These are phyloP conservation scores for Podochytrium sp. DNA, from an alignment of 192 early-diverging fungal species.

Conservation along the genomic window DNA sequence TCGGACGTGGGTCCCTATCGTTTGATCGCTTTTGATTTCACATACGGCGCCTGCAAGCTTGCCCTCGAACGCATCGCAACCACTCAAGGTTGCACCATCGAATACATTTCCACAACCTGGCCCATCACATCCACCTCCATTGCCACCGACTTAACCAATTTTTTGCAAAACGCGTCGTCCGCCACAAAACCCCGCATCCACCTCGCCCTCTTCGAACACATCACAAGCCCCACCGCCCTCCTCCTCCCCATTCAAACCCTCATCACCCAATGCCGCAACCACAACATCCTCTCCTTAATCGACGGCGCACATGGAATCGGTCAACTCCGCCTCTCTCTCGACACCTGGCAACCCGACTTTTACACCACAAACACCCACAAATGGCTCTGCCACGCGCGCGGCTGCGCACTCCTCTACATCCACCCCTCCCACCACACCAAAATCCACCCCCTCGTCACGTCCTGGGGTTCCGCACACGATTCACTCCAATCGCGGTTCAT, in stretches of 20 bases:
- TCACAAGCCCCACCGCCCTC: slow-evolving; percentile 41
- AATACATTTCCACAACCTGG: slow-evolving; percentile 21
- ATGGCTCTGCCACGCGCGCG: slow-evolving; percentile 46
- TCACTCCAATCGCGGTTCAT: slow-evolving; percentile 38
- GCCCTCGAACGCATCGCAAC: slow-evolving; percentile 12
- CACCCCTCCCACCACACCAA: slow-evolving; percentile 22
- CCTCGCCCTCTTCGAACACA: slow-evolving; percentile 44
- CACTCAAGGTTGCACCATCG: slow-evolving; percentile 9
- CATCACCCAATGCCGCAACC: slow-evolving; percentile 26
- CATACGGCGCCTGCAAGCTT: slow-evolving; percentile 28
- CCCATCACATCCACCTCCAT: slow-evolving; percentile 26
- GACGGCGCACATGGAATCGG: slow-evolving; percentile 52
- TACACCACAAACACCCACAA: slow-evolving; percentile 50
- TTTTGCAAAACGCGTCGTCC: not conserved
- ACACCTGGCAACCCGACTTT: slow-evolving; percentile 58
- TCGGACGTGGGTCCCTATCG: not conserved
- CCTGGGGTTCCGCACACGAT: slow-evolving; percentile 23
- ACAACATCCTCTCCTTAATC: slow-evolving; percentile 34
- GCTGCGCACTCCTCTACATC: slow-evolving; percentile 39
- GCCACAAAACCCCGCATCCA: not conserved
- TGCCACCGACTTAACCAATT: not conserved
- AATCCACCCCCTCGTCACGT: slow-evolving; percentile 34
- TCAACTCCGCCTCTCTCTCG: slow-evolving; percentile 33
- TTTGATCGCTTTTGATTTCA: slow-evolving; percentile 40
- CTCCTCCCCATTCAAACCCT: slow-evolving; percentile 40